Conservation (phyloP, 257 asterid species). For the Capsicum chinense region DNA sequence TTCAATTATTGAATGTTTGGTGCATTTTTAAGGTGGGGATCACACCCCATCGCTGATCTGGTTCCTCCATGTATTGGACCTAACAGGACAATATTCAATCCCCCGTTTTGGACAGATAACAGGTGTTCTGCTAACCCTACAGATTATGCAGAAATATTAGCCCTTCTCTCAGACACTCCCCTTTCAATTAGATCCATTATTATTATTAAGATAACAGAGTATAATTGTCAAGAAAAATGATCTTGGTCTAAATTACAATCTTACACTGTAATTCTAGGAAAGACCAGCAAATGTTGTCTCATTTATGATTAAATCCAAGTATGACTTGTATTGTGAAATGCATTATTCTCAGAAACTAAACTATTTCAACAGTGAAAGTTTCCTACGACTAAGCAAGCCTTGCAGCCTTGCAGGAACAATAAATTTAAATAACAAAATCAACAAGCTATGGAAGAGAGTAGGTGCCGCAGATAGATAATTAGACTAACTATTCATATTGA, state of each 20-base stretch:
- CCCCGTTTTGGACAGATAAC: background rate
- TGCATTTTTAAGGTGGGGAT: slow-evolving; percentile 25
- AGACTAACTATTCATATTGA: too few relatives aligned
- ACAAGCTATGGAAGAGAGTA: background rate
- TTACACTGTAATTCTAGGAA: background rate
- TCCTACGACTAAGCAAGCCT: background rate
- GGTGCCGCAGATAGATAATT: too few relatives aligned
- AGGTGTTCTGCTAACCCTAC: background rate
- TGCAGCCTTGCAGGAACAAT: background rate
- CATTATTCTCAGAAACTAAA: background rate
- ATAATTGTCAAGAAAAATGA: background rate
- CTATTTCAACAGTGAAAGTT: background rate
- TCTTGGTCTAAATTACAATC: background rate
- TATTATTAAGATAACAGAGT: background rate
- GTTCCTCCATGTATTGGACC: background rate
- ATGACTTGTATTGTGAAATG: background rate
- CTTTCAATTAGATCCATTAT: background rate
- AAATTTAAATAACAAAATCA: background rate
- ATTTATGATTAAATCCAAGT: background rate
- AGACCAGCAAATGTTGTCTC: background rate
- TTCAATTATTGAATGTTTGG: background rate
- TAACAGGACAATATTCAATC: background rate
- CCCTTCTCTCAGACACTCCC: background rate
- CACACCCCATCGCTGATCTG: background rate
- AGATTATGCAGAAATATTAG: background rate